A percentile compares a stretch with the other conserved stretches of the same genome.
These are phyloP conservation scores for Baeospora myosura DNA, from an alignment of 1,284 basidiomycete genomes.

Conservation along the genomic window DNA sequence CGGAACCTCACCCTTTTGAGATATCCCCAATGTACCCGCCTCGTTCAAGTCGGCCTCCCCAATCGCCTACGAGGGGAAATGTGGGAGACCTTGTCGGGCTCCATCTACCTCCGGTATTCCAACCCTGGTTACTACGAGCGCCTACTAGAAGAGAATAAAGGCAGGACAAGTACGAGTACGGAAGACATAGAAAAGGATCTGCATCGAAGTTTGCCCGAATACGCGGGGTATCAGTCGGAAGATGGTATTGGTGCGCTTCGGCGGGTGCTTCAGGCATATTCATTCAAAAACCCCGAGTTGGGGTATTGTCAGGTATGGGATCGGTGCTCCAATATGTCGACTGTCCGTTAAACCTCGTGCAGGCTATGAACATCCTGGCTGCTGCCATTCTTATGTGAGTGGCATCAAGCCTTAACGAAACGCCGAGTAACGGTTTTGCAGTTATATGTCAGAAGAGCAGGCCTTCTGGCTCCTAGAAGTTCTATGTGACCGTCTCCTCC, in stretches of 20 bases:
- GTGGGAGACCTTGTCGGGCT: conserved; percentile 97
- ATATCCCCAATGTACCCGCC: conserved; percentile 93
- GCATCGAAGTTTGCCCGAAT: conserved; percentile 91
- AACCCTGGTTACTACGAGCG: conserved; percentile 84
- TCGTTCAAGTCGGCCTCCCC: conserved; percentile 95
- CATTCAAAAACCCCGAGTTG: conserved; percentile 92
- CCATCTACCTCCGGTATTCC: conserved; percentile 83
- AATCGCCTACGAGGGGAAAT: conserved; percentile 94
- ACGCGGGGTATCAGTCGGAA: conserved; percentile 87
- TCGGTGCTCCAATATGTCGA: neutral
- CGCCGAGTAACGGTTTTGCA: conserved; percentile 25
- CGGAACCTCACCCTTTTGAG: conserved; percentile 88
- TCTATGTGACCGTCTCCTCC: conserved; percentile 88
- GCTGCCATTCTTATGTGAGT: conserved; percentile 85
- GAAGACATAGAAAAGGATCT: conserved; percentile 99
- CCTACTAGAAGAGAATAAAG: conserved; percentile 75
- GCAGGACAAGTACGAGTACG: conserved; percentile 80
- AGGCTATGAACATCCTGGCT: conserved; percentile 92
- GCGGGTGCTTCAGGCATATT: conserved; percentile 92
- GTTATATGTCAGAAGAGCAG: conserved; percentile 99
- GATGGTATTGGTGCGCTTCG: conserved; percentile 82
- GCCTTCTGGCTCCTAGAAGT: conserved; percentile 97
- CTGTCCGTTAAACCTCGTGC: conserved; percentile 21
- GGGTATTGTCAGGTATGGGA: conserved; percentile 72
- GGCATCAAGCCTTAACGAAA: neutral